Percentiles rank a stretch among this genome's conserved stretches.
Evolutionary conservation across 192 early-diverging fungal species (phyloP).

Genomic region (Mortierella antarctica): DNA sequence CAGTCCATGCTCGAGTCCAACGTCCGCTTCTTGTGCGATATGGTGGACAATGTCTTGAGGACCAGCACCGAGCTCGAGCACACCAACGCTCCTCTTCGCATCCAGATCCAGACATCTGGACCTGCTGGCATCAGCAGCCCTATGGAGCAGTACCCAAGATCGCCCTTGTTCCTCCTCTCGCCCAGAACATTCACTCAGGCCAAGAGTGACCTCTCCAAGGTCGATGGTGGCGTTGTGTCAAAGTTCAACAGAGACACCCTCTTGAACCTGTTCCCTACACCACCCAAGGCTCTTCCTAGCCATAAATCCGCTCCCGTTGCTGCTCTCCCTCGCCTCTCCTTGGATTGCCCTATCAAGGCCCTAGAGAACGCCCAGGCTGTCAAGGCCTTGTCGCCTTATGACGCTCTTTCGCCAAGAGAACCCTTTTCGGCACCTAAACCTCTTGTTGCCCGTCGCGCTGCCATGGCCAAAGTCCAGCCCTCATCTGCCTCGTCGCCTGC

Average conservation of each 20-base stretch:
- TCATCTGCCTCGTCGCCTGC: not conserved
- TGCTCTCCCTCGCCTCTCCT: not conserved
- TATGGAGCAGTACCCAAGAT: not conserved
- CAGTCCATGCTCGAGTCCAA: constrained; percentile 27
- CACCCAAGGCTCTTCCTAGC: constrained; percentile 15
- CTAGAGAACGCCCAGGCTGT: not conserved
- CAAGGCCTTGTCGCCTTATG: not conserved
- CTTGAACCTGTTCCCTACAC: constrained; percentile 28
- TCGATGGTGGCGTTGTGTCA: constrained; percentile 16
- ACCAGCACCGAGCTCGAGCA: not conserved
- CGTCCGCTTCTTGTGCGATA: constrained; percentile 32
- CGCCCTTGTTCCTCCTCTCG: constrained; percentile 11
- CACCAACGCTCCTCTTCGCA: not conserved
- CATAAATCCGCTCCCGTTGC: not conserved
- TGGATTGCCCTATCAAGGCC: not conserved
- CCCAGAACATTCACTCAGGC: constrained; percentile 15
- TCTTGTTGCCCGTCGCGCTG: not conserved
- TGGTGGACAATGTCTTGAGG: constrained; percentile 36
- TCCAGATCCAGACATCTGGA: not conserved
- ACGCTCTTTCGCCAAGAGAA: not conserved
- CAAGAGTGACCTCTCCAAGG: constrained; percentile 16
- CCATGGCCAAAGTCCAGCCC: not conserved
- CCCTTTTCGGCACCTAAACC: not conserved
- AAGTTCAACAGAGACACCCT: constrained; percentile 22
- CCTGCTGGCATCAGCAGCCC: not conserved